A percentile compares a stretch with the other conserved stretches of the same genome.
Conservation (phyloP, 2,329 filamentous ascomycete species). For the Arthroderma sp. region DNA sequence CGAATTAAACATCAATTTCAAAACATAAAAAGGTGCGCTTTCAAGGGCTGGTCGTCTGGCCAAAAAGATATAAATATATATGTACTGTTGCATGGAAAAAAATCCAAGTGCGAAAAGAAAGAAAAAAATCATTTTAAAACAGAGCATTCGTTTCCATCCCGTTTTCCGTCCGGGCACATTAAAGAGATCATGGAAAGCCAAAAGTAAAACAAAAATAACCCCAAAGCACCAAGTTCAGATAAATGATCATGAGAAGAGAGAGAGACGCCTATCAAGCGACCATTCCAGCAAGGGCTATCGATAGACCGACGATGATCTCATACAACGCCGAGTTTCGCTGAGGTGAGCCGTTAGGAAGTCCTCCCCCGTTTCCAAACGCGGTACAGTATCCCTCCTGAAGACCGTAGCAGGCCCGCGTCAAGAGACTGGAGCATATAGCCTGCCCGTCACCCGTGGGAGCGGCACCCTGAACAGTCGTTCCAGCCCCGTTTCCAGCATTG, state of each 20-base stretch:
- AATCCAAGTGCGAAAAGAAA: neutral
- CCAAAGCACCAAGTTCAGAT: neutral
- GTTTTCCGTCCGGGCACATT: neutral
- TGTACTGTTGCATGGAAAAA: neutral
- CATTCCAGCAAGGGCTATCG: constrained; percentile 37
- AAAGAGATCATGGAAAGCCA: neutral
- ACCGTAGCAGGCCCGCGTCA: constrained; percentile 38
- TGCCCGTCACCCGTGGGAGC: constrained; percentile 32
- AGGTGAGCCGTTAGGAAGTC: constrained; percentile 7
- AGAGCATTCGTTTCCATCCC: neutral
- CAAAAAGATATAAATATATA: neutral
- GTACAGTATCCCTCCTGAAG: constrained; percentile 38
- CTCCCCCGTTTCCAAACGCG: constrained; percentile 24
- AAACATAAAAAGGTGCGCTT: too few relatives aligned
- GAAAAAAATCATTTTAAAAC: neutral
- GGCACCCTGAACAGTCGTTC: constrained; percentile 37
- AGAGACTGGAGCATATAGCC: constrained; percentile 38
- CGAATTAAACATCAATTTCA: neutral
- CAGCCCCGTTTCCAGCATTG: constrained; percentile 35
- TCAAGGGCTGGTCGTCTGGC: neutral
- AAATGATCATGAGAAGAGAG: constrained; percentile 2
- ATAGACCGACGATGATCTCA: constrained; percentile 31
- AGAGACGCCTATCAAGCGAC: constrained; percentile 25
- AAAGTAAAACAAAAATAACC: neutral
- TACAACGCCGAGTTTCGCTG: constrained; percentile 20